phyloP scores from a whole-genome alignment of 305 asterid genomes.

The Fraxinus albicans region DNA sequence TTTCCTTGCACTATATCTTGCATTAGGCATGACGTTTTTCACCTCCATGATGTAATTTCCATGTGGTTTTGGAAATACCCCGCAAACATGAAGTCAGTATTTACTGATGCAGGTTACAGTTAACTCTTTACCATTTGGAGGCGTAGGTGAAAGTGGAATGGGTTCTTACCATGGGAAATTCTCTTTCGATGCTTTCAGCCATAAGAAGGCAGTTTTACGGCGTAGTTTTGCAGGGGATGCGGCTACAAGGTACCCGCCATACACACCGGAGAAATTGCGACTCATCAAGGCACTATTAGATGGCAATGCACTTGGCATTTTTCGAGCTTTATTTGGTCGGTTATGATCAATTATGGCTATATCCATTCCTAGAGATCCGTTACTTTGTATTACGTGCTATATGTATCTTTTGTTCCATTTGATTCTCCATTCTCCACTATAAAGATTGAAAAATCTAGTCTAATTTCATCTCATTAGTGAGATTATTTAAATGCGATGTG shows the following conservation, averaged over 20 bases:
- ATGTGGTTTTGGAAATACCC: background rate
- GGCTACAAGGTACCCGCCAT: constrained; percentile 68
- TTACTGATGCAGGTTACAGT: constrained; percentile 31
- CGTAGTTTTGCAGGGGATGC: constrained; percentile 57
- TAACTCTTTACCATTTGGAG: constrained; percentile 51
- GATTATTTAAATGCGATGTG: background rate
- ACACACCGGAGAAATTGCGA: constrained; percentile 44
- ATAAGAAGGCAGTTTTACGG: constrained; percentile 62
- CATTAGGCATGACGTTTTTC: background rate
- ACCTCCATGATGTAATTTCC: background rate
- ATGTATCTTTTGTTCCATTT: background rate
- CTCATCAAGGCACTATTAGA: constrained; percentile 47
- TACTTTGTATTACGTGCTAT: background rate
- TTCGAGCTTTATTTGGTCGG: constrained; percentile 56
- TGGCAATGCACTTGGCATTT: constrained; percentile 44
- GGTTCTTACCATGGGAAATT: constrained; percentile 77
- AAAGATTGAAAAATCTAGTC: background rate
- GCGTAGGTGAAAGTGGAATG: constrained; percentile 81
- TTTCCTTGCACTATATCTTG: background rate
- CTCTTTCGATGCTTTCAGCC: constrained; percentile 77
- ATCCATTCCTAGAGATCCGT: background rate
- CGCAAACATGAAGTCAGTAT: background rate
- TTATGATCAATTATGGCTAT: constrained; percentile 13
- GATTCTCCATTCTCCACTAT: background rate
- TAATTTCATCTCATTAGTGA: background rate